These are phyloP conservation scores for Paragyromitra xinjiangensis DNA, from an alignment of 495 filamentous ascomycete species.

Conservation along the genomic window DNA sequence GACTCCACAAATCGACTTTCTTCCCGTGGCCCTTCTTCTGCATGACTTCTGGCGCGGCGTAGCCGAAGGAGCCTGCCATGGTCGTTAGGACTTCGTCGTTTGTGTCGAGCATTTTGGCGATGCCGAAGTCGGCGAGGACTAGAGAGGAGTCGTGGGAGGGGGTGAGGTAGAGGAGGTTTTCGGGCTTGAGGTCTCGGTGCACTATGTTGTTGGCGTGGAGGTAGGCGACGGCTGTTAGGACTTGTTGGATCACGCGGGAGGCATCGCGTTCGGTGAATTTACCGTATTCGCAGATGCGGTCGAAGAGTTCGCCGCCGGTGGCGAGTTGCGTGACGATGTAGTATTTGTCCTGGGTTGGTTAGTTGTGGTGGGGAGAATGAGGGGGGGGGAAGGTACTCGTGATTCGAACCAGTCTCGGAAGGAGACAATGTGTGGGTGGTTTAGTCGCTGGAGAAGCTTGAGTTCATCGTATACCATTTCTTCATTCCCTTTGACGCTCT, in stretches of 20 bases:
- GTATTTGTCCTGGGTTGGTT: slow-evolving; percentile 84
- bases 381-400: slow-evolving; percentile 64
- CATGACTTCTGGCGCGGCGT: slow-evolving; percentile 98
- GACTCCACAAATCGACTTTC: slow-evolving; percentile 98
- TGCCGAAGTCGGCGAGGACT: slow-evolving; percentile 96
- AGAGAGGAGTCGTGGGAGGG: slow-evolving; percentile 77
- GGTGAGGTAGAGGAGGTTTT: slow-evolving; percentile 95
- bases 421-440: slow-evolving; percentile 94
- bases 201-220: slow-evolving; percentile 95
- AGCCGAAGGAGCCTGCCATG: slow-evolving; percentile 98
- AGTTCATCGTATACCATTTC: slow-evolving; percentile 98
- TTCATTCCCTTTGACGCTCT: slow-evolving; percentile 97
- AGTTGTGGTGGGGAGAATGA: not conserved
- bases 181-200: slow-evolving; percentile 96
- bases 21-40: slow-evolving; percentile 96
- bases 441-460: slow-evolving; percentile 83
- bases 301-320: slow-evolving; percentile 95
- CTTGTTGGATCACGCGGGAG: slow-evolving; percentile 92
- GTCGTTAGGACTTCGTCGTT: slow-evolving; percentile 93
- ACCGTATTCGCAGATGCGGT: slow-evolving; percentile 97
- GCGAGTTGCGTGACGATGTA: slow-evolving; percentile 99
- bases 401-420: slow-evolving; percentile 99
- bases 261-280: slow-evolving; percentile 99
- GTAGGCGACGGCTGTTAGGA: slow-evolving; percentile 93
- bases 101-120: slow-evolving; percentile 95